Base-by-base conservation (phyloP, 305 asterid species). In the Fraxinus latifolia region DNA sequence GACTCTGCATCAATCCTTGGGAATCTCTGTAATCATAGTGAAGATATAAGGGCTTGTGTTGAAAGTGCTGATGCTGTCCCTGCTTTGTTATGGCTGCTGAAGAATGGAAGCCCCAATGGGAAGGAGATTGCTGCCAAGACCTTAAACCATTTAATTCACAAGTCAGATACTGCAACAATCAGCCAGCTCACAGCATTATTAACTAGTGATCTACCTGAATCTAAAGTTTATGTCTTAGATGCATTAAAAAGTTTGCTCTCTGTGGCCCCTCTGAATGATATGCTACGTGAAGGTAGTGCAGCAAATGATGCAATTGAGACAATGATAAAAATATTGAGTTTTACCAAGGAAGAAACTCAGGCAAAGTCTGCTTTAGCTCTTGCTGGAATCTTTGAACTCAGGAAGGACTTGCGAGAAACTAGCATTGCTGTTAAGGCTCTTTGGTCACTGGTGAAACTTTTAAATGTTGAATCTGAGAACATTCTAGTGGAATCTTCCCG, bases 51-150 rank as follows among this genome's bases (percentile, higher is more conserved):
- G 74, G 99, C 95, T 34, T 96, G 99, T 88, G 99, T 96, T 84
- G 98, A 96, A 89, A 96, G 99, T 90, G 98, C 98, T 79, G 99
- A 96, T 86, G 99, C 98, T 50, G 99, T 95, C 81, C 97, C 99
- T 27, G 98, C 99, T 86, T 87, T 96, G 76, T 90, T 96, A 79
- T 96, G 99, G 99, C 92, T 96, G 77, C 90, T 96, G 77, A 96
- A 96, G 90, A 96, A 96, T 78, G 99, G 99, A 83, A 94, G 97
- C 84, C 74, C 94, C 81, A 94, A 92, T 19, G 99, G 99, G 82
- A 96, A 96, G 91, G 97, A 93, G 86, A 96, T 95, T 86, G 98
- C 99, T 74, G 97, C 98, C 1, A 96, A 90, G 91, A 95, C 99
- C 67, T 90, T 96, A 82, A 92, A 96, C 86, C 98, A 96, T 90